Percentiles rank a stretch among this genome's conserved stretches.
Evolutionary conservation across 257 asterid genomes (phyloP).

Genomic region (Solanum neorickii): DNA sequence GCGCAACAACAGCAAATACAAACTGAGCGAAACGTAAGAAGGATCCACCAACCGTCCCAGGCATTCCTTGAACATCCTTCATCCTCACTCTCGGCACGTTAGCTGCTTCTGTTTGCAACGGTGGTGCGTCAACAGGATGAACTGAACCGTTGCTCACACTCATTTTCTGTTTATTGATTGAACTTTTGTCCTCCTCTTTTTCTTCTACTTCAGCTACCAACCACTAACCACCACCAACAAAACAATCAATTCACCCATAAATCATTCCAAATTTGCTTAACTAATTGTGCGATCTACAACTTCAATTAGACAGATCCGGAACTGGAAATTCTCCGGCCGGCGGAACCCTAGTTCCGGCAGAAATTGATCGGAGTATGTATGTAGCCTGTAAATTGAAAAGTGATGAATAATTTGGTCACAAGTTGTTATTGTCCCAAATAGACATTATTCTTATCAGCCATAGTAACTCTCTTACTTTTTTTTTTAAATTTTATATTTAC

Average conservation of each 20-base stretch:
- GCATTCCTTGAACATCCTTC: slow-evolving; percentile 96
- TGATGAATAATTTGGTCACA: neutral
- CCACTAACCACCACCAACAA: neutral
- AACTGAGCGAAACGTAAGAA: slow-evolving; percentile 65
- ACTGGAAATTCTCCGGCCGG: neutral
- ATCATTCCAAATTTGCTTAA: neutral
- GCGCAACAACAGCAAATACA: slow-evolving; percentile 63
- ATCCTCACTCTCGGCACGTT: slow-evolving; percentile 76
- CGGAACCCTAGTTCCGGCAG: neutral
- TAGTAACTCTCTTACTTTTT: neutral
- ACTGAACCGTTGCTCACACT: slow-evolving; percentile 79
- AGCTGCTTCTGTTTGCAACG: slow-evolving; percentile 79
- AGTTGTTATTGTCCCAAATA: neutral
- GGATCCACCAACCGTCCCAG: slow-evolving; percentile 86
- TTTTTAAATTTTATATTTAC: no score
- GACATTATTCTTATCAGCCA: neutral
- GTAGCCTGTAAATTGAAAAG: neutral
- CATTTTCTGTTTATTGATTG: slow-evolving; percentile 16
- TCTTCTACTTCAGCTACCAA: neutral
- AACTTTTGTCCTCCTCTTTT: neutral
- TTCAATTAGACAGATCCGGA: neutral
- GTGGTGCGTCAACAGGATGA: slow-evolving; percentile 96
- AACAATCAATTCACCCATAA: neutral
- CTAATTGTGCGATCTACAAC: neutral
- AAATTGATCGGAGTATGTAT: neutral